Evolutionary conservation across 2,329 filamentous ascomycete genomes (phyloP).

Genomic region (Aspergillus japonicus): DNA sequence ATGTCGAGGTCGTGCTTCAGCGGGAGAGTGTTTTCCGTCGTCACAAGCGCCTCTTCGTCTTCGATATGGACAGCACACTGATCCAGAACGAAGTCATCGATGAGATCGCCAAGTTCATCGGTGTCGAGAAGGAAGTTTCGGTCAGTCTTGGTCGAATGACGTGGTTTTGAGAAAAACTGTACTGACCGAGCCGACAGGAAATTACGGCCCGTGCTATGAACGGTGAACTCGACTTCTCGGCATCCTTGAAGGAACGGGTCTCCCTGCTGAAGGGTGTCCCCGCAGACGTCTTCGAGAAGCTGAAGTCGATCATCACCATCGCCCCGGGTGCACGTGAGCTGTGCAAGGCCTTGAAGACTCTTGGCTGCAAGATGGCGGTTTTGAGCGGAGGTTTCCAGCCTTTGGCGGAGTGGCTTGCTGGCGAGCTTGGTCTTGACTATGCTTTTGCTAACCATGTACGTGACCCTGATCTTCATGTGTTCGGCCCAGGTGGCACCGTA

Average conservation of each 20-base stretch:
- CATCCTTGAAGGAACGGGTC: slow-evolving; percentile 77
- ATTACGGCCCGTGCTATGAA: slow-evolving; percentile 96
- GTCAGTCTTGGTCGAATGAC: slow-evolving; percentile 35
- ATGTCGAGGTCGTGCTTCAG: slow-evolving; percentile 79
- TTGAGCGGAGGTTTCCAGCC: slow-evolving; percentile 90
- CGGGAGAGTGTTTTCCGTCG: slow-evolving; percentile 70
- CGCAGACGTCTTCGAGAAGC: slow-evolving; percentile 71
- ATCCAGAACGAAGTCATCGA: slow-evolving; percentile 98
- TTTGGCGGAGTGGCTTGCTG: slow-evolving; percentile 80
- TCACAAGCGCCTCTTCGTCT: slow-evolving; percentile 84
- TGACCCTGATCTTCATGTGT: not conserved
- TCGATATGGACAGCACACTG: slow-evolving; percentile 98
- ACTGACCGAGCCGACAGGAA: slow-evolving; percentile 42
- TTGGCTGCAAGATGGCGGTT: slow-evolving; percentile 86
- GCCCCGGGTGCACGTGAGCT: slow-evolving; percentile 78
- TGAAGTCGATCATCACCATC: slow-evolving; percentile 73
- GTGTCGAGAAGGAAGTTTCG: slow-evolving; percentile 77
- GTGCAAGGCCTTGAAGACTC: slow-evolving; percentile 68
- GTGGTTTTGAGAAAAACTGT: not conserved
- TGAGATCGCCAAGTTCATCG: slow-evolving; percentile 80
- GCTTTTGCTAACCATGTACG: slow-evolving; percentile 80
- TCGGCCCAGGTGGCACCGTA: not conserved
- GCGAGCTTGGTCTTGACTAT: slow-evolving; percentile 78
- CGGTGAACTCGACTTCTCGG: slow-evolving; percentile 88
- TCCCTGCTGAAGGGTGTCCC: slow-evolving; percentile 77